phyloP scores from a whole-genome alignment of 805 yeast species.

The Candida yuanshanica region DNA sequence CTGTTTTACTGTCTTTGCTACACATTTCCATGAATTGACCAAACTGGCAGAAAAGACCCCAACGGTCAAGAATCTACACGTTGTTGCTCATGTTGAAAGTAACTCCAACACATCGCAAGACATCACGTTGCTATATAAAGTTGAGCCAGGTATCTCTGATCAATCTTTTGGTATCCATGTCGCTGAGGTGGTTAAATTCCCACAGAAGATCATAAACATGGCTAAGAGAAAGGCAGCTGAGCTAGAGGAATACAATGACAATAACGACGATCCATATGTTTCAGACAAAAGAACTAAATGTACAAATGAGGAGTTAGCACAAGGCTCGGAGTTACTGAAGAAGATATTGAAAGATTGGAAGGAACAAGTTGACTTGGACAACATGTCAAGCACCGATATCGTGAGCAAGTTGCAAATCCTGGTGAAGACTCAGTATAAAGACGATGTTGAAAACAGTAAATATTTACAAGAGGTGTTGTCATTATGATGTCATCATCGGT shows the following conservation, averaged over 20 bases:
- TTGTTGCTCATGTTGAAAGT: constrained; percentile 81
- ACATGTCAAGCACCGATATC: constrained; percentile 31
- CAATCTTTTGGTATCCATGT: constrained; percentile 98
- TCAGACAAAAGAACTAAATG: constrained; percentile 42
- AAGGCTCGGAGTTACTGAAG: constrained; percentile 48
- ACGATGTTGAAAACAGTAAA: constrained; percentile 27
- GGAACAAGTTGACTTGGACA: constrained; percentile 12
- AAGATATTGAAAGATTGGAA: constrained; percentile 37
- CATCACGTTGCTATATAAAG: constrained; percentile 84
- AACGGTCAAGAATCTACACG: constrained; percentile 80
- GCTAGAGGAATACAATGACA: constrained; percentile 55
- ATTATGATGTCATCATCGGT: too few relatives aligned
- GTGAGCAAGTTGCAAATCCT: constrained; percentile 33
- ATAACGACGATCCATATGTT: constrained; percentile 29
- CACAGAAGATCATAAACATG: constrained; percentile 84
- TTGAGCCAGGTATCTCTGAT: constrained; percentile 94
- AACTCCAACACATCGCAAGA: constrained; percentile 41
- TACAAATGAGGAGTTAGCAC: constrained; percentile 42
- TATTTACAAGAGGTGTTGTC: constrained; percentile 42
- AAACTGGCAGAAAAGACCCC: constrained; percentile 57
- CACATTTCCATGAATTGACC: constrained; percentile 96
- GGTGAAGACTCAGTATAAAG: constrained; percentile 23
- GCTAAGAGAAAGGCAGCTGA: constrained; percentile 92
- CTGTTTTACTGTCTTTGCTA: constrained; percentile 88
- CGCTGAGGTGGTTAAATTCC: constrained; percentile 93